Conservation (phyloP, 169 alveolate species). For the Theileria orientalis region DNA sequence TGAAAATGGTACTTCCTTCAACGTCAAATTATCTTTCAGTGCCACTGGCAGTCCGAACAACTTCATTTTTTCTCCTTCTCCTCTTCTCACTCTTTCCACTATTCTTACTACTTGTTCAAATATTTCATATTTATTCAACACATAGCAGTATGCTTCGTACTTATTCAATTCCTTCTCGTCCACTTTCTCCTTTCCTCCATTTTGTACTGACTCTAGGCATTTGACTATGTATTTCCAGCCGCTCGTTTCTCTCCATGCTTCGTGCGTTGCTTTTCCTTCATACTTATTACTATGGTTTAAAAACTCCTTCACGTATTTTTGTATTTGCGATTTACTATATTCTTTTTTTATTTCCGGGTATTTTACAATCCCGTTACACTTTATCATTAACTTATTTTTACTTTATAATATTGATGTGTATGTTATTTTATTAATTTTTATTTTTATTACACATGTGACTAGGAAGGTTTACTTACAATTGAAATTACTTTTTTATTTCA, state of each 20-base stretch:
- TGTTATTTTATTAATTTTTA: too few relatives aligned
- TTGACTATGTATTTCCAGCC: constrained; percentile 17
- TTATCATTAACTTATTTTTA: too few relatives aligned
- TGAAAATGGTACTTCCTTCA: constrained; percentile 25
- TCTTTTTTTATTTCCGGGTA: background rate
- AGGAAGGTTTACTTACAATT: too few relatives aligned
- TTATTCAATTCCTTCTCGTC: background rate
- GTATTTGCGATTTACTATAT: background rate
- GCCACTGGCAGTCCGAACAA: constrained; percentile 58
- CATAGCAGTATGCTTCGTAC: constrained; percentile 26
- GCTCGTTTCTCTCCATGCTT: background rate
- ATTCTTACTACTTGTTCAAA: constrained; percentile 24
- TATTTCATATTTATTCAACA: constrained; percentile 25
- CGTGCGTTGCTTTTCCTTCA: background rate
- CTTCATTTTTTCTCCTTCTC: background rate
- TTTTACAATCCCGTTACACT: too few relatives aligned
- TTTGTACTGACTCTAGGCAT: constrained; percentile 7
- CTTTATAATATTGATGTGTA: too few relatives aligned
- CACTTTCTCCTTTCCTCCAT: constrained; percentile 12
- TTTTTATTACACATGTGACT: too few relatives aligned
- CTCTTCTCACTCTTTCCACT: background rate
- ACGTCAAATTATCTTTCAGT: constrained; percentile 45
- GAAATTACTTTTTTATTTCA: too few relatives aligned
- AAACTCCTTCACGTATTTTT: constrained; percentile 3
- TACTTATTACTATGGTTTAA: background rate